Evolutionary conservation across 441 rosid genomes (phyloP).

Genomic region (Syzygium syzygioides): DNA sequence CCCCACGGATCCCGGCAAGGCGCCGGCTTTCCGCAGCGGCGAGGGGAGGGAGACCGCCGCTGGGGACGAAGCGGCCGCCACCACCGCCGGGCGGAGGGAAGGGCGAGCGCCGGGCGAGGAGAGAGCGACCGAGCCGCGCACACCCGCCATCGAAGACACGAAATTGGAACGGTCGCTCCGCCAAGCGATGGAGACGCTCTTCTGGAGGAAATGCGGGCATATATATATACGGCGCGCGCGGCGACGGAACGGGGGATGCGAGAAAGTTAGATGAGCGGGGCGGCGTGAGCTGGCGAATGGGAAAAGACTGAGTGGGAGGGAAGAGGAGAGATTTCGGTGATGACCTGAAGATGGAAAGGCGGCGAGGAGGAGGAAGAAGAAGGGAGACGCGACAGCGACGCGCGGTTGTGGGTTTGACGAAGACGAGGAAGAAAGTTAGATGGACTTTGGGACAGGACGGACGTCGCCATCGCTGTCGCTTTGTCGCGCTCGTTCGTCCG

Average conservation of each 20-base stretch:
- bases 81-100: constrained; percentile 12
- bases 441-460: not conserved
- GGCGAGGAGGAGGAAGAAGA: not conserved
- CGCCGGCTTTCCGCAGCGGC: constrained; percentile 11
- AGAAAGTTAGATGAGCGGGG: constrained; percentile 7
- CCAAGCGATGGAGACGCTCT: not conserved
- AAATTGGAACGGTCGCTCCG: not conserved
- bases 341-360: not conserved
- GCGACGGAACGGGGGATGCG: not conserved
- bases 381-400: not conserved
- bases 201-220: not conserved
- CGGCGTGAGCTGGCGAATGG: not conserved
- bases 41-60: constrained; percentile 11
- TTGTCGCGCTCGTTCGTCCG: not conserved
- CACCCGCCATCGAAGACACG: constrained; percentile 24
- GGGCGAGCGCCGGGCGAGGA: constrained; percentile 14
- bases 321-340: not conserved
- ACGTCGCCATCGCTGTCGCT: not conserved
- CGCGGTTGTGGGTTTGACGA: not conserved
- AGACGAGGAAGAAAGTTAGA: not conserved
- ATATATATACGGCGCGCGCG: not conserved
- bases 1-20: constrained; percentile 35
- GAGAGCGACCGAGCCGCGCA: constrained; percentile 14
- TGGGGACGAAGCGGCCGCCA: not conserved
- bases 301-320: not conserved